Evolutionary conservation across 2,329 filamentous ascomycete genomes (phyloP).

Genomic region (Claviceps pazoutovae): DNA sequence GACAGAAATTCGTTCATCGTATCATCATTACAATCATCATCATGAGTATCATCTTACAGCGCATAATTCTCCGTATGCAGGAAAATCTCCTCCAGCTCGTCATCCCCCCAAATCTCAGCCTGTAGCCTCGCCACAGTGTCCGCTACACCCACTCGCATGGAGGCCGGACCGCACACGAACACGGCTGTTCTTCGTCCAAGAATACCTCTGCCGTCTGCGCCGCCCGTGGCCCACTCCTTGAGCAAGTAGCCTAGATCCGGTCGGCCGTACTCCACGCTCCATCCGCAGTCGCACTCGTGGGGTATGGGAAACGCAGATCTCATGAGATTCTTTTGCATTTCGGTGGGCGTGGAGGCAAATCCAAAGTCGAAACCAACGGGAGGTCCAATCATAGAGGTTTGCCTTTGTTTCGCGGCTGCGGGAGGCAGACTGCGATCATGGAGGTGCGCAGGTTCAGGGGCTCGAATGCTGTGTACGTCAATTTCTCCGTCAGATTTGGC

Average conservation of each 20-base stretch:
- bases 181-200: constrained; percentile 75
- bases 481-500: constrained; percentile 11
- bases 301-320: constrained; percentile 71
- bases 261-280: constrained; percentile 84
- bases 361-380: constrained; percentile 61
- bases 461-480: constrained; percentile 19
- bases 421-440: constrained; percentile 30
- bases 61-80: constrained; percentile 94
- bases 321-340: constrained; percentile 81
- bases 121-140: constrained; percentile 73
- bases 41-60: constrained; percentile 33
- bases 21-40: not conserved
- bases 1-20: not conserved
- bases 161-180: constrained; percentile 80
- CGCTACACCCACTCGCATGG: constrained; percentile 80
- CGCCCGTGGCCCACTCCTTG: constrained; percentile 64
- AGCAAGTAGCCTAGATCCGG: constrained; percentile 82
- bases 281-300: constrained; percentile 59
- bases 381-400: constrained; percentile 43
- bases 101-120: constrained; percentile 66
- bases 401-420: constrained; percentile 21
- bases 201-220: constrained; percentile 48
- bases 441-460: constrained; percentile 44
- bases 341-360: constrained; percentile 70
- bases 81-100: constrained; percentile 76